phyloP scores from a whole-genome alignment of 805 yeast genomes.

The Lipomyces oligophaga region DNA sequence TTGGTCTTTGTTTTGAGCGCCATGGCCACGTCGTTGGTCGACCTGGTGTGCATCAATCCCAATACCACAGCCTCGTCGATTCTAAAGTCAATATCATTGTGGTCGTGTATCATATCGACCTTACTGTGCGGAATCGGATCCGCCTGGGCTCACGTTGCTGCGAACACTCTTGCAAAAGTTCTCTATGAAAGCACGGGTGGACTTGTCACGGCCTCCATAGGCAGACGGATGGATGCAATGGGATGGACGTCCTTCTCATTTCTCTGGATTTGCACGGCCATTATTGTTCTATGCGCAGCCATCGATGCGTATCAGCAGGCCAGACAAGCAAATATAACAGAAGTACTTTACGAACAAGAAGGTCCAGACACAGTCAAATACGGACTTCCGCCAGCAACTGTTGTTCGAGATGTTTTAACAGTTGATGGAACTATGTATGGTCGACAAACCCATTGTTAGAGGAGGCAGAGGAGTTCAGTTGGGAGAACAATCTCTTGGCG shows the following conservation, averaged over 20 bases:
- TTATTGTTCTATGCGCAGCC: conserved; percentile 8
- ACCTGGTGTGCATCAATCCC: background rate
- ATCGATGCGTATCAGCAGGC: conserved; percentile 1
- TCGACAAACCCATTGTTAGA: too few species aligned
- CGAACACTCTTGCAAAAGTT: conserved; percentile 10
- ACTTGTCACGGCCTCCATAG: conserved; percentile 13
- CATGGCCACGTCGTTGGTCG: conserved; percentile 2
- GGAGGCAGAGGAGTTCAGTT: too few species aligned
- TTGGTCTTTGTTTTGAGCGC: conserved; percentile 36
- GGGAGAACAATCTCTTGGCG: too few species aligned
- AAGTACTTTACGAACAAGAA: background rate
- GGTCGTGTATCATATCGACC: conserved; percentile 16
- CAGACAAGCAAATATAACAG: background rate
- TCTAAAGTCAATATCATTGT: conserved; percentile 6
- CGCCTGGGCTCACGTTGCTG: conserved; percentile 21
- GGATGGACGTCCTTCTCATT: conserved; percentile 25
- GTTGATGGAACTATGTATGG: background rate
- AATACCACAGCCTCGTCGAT: conserved; percentile 10
- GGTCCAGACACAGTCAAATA: background rate
- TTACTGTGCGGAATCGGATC: conserved; percentile 20
- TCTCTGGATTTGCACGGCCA: conserved; percentile 6
- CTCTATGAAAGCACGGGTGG: conserved; percentile 9
- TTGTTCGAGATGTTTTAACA: background rate
- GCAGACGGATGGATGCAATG: conserved; percentile 23
- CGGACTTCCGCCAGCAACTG: background rate